Evolutionary conservation across 192 early-diverging fungal species (phyloP).

Genomic region (Entomortierella lignicola): DNA sequence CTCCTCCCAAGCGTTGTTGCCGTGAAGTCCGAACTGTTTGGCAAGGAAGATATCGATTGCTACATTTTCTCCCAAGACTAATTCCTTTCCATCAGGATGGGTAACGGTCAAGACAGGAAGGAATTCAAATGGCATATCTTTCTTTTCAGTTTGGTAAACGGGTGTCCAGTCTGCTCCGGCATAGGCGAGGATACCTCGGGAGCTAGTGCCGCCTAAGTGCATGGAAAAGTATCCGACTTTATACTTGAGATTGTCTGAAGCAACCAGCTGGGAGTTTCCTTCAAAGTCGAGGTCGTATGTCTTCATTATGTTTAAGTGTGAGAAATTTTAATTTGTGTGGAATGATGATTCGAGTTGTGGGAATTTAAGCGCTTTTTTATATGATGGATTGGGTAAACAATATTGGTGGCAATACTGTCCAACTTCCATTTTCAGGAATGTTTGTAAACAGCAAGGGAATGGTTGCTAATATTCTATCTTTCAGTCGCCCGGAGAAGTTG

Average conservation of each 20-base stretch:
- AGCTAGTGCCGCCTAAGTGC: conserved; percentile 26
- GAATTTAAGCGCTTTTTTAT: no score
- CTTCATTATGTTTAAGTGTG: no score
- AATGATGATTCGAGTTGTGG: no score
- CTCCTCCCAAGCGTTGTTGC: conserved; percentile 31
- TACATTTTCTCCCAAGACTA: conserved; percentile 25
- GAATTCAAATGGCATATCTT: conserved; percentile 21
- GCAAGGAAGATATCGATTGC: conserved; percentile 39
- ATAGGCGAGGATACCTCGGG: conserved; percentile 33
- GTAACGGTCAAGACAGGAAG: conserved; percentile 33
- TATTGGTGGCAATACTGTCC: no score
- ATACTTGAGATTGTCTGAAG: conserved; percentile 29
- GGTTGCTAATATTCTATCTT: no score
- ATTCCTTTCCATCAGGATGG: conserved; percentile 22
- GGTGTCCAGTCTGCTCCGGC: conserved; percentile 34
- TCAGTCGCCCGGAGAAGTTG: no score
- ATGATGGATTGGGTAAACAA: no score
- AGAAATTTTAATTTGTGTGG: no score
- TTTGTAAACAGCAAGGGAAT: no score
- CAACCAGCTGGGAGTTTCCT: conserved; percentile 26
- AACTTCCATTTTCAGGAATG: no score
- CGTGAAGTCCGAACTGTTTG: conserved; percentile 37
- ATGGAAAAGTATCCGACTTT: conserved; percentile 22
- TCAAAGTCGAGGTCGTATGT: conserved; percentile 20
- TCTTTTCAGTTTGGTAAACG: conserved; percentile 17